Conservation (phyloP, 2,329 filamentous ascomycete genomes). For the Gliomastix tumulicola region DNA sequence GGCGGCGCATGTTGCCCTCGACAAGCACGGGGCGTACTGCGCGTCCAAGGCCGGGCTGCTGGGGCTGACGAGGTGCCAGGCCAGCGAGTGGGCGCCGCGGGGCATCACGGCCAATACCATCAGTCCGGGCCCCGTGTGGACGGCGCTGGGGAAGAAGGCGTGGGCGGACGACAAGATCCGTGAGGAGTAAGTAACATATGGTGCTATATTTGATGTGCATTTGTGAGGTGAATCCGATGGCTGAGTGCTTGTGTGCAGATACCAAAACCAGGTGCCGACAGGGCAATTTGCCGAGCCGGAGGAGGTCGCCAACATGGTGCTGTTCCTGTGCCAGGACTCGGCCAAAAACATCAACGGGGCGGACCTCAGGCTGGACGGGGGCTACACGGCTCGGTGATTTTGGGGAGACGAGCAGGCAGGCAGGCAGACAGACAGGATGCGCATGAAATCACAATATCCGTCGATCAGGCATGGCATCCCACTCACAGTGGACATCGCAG, state of each 20-base stretch:
- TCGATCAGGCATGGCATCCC: too few species aligned
- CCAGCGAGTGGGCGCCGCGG: constrained; percentile 5
- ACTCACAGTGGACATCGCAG: too few species aligned
- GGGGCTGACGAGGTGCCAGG: constrained; percentile 7
- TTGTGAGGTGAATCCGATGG: too few species aligned
- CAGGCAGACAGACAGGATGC: neutral
- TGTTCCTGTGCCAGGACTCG: constrained; percentile 7
- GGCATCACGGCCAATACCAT: constrained; percentile 8
- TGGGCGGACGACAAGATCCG: constrained; percentile 7
- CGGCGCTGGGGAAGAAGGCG: constrained; percentile 7
- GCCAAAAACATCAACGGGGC: constrained; percentile 6
- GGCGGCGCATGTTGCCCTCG: constrained; percentile 8
- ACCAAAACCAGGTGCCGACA: constrained; percentile 6
- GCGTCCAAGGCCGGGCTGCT: constrained; percentile 7
- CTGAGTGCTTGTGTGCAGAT: too few species aligned
- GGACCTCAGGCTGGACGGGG: constrained; percentile 7
- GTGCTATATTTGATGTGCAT: too few species aligned
- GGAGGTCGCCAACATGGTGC: constrained; percentile 6
- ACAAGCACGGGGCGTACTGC: constrained; percentile 7
- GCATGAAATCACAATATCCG: neutral
- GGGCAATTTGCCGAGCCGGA: constrained; percentile 7
- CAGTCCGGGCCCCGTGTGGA: constrained; percentile 7
- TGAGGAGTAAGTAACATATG: constrained; percentile 4
- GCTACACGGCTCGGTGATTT: constrained; percentile 6
- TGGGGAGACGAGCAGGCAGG: too few species aligned